A percentile compares a stretch with the other conserved stretches of the same genome.
These are phyloP conservation scores for Marasmius oreades DNA, from an alignment of 1,284 basidiomycete genomes.

Conservation along the genomic window DNA sequence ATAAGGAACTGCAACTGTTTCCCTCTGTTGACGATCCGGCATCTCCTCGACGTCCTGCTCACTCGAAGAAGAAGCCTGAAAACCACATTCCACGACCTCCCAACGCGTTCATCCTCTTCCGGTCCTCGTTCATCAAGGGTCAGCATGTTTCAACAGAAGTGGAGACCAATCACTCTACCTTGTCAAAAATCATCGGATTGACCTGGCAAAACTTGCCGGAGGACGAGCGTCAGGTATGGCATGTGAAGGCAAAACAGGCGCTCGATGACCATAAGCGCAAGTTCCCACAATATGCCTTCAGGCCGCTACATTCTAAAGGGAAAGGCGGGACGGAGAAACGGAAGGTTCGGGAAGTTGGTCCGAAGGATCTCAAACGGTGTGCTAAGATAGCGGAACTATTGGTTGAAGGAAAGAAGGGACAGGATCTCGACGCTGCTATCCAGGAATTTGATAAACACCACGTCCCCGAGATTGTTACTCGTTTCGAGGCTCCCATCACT, in stretches of 20 bases:
- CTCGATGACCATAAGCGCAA: constrained; percentile 64
- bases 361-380: constrained; percentile 67
- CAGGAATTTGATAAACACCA: constrained; percentile 70
- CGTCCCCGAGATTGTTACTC: constrained; percentile 59
- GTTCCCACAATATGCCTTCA: constrained; percentile 71
- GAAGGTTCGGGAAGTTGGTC: constrained; percentile 63
- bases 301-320: constrained; percentile 52
- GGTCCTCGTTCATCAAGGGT: constrained; percentile 74
- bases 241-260: constrained; percentile 59
- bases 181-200: constrained; percentile 68
- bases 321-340: constrained; percentile 49
- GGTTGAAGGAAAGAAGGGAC: constrained; percentile 69
- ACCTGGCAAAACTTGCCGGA: constrained; percentile 72
- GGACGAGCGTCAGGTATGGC: constrained; percentile 69
- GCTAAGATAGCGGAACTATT: constrained; percentile 76
- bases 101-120: constrained; percentile 89
- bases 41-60: constrained; percentile 31
- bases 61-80: constrained; percentile 64
- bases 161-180: constrained; percentile 77
- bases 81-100: constrained; percentile 83
- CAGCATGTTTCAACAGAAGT: constrained; percentile 73
- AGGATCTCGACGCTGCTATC: constrained; percentile 65
- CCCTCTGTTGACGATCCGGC: constrained; percentile 30
- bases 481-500: constrained; percentile 71
- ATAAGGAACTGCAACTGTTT: constrained; percentile 37